Evolutionary conservation across 495 filamentous ascomycete genomes (phyloP), one percentile per base, ranked within the genome.

Genomic region (Lophiotrema nucula): DNA sequence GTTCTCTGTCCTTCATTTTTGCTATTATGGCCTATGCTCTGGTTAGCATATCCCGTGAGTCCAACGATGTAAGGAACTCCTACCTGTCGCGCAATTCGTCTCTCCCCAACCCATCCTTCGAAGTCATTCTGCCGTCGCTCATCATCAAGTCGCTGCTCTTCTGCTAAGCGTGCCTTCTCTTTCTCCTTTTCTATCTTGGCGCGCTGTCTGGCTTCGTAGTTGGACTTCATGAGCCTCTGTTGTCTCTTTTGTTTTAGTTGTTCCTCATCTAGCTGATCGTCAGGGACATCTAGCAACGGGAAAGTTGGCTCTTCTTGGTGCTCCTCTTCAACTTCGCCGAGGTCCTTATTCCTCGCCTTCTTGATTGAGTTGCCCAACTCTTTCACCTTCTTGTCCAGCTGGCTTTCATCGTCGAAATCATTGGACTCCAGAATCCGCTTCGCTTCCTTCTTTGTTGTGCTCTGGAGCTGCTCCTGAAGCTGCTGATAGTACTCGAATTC

Each of bases 111-210:
- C 93, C 93, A 98, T n/a, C 76, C 81, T 44, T 91, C 88, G 25
- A 95, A 81, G 67, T 98, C 79, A 51, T 85, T 89, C 65, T 88
- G 86, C 0, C 93, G 85, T 55, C 84, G 83, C 66, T 95, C 91
- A 54, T 86, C 82, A 68, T 97, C 92, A 13, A 86, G 73, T 22
- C 90, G 81, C 53, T 92, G 83, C 60, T 90, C 86, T 66, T 95
- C 92, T 23, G 85, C 93, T 54, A 84, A 66, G 10, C 92, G 81
- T 0, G 88, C 88, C 70, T 86, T 90, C 67, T 97, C 92, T 6
- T 83, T 85, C 61, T 95, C 92, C 71, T 97, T 98, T 72, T 98
- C 93, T 0, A 87, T 90, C 67, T 96, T 96, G 5, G 92, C 92
- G 12, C 93, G 87, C 22, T 85, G 87, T 27, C 93, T 81, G 2